Percentiles rank a stretch among this genome's conserved stretches.
These are phyloP conservation scores for Cladosporium sp. DNA, from an alignment of 2,329 filamentous ascomycete species.

Conservation along the genomic window DNA sequence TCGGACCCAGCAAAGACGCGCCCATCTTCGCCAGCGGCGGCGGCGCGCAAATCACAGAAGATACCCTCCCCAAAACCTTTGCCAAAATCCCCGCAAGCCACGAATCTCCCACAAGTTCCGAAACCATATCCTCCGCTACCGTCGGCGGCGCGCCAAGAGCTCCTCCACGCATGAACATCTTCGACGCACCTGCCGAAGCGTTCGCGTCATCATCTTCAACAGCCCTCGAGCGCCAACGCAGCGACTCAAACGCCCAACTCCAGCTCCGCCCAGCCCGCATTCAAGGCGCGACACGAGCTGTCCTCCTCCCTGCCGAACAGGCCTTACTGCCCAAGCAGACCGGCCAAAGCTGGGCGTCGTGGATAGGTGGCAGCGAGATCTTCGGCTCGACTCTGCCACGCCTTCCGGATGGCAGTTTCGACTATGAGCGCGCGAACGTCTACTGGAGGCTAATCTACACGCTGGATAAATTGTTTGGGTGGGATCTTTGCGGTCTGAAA, in stretches of 20 bases:
- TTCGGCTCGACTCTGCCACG: conserved; percentile 73
- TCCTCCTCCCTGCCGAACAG: conserved; percentile 41
- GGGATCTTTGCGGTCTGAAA: conserved; percentile 58
- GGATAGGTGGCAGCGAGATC: conserved; percentile 50
- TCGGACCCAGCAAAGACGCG: conserved; percentile 40
- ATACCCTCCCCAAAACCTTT: conserved; percentile 26
- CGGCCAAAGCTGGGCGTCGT: conserved; percentile 27
- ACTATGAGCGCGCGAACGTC: conserved; percentile 61
- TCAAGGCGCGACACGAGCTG: conserved; percentile 35
- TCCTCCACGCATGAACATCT: conserved; percentile 4
- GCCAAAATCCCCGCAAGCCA: conserved; percentile 28
- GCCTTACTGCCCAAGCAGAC: conserved; percentile 46
- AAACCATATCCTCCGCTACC: conserved; percentile 9
- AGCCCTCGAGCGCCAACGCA: conserved; percentile 2
- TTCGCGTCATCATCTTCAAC: not conserved
- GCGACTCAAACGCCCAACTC: conserved; percentile 12
- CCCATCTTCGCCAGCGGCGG: conserved; percentile 37
- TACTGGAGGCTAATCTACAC: conserved; percentile 60
- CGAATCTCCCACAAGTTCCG: conserved; percentile 33
- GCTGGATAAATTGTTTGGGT: conserved; percentile 54
- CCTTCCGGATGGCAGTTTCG: conserved; percentile 70
- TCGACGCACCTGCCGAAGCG: conserved; percentile 1
- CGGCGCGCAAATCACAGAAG: conserved; percentile 28
- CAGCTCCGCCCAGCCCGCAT: conserved; percentile 29
- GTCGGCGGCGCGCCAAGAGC: conserved; percentile 1